Base-by-base conservation (phyloP, 331 rosid genomes). In the Telfairia occidentalis region DNA sequence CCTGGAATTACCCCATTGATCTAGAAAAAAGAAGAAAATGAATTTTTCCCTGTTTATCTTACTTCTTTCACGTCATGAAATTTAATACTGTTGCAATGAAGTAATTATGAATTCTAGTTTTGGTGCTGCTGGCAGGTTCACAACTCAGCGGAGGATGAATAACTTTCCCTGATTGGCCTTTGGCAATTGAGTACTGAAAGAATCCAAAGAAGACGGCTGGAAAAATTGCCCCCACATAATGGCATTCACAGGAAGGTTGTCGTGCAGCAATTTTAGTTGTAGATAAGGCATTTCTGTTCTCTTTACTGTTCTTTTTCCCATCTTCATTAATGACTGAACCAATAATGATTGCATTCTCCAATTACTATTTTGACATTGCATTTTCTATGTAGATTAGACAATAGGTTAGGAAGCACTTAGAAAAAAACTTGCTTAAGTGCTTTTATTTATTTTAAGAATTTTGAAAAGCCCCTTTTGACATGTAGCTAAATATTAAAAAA, bases 151-250 rank as follows among this genome's bases (percentile, higher is more conserved):
- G 15, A 12, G 55, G 55, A 45, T 70, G 74, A 70, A 26, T 15
- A 45, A 13, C 3, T 26, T 29, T 16, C 24, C 40, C 8, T 26
- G 55, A 40, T 69, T 32, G 74, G 32, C 43, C 40, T 60, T 46
- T 5, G 59, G 58, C 43, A 71, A 46, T n/a, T 71, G 75, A 29
- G 38, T 48, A 71, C 2, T 30, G 59, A 38, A 71, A 19, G 58
- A 46, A 45, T 48, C 75, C 75, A 29, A 48, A 29, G 60, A 48
- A 71, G 28, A 71, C 43, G 16, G 43, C n/a, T 48, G 28, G 59
- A 71, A 46, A 29, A 71, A 71, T 19, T 48, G 60, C 59, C 76
- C 76, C 53, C 45, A 48, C 38, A 48, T 71, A 71, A 71, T 28
- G 75, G 26, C 55, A 5, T 48, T 29, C 54, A 71, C 75, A 9